These are phyloP conservation scores for Candida schatavii DNA, from an alignment of 805 yeast species.

Conservation along the genomic window DNA sequence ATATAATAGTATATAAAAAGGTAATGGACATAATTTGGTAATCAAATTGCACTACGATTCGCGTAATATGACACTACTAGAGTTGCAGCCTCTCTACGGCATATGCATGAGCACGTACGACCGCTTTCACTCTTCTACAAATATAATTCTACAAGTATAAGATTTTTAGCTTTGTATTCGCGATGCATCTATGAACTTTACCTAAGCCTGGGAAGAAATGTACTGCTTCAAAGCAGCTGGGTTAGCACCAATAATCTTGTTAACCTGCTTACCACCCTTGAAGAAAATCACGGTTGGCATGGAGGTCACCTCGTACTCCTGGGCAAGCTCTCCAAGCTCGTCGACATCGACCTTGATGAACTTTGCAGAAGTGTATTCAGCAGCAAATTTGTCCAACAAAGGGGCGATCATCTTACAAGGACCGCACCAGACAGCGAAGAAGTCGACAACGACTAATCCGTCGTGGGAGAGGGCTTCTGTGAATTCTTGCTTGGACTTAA, in stretches of 20 bases:
- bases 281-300: conserved; percentile 70
- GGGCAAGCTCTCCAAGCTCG: conserved; percentile 72
- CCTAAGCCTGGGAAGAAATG: conserved; percentile 50
- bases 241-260: conserved; percentile 86
- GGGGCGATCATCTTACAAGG: conserved; percentile 99
- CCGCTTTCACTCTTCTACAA: too few species aligned
- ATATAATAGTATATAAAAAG: neutral
- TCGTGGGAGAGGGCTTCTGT: conserved; percentile 56
- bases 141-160: too few species aligned
- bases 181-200: too few species aligned
- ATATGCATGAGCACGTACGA: too few species aligned
- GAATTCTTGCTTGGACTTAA: conserved; percentile 53
- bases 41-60: too few species aligned
- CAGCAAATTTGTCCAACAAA: conserved; percentile 75
- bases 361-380: conserved; percentile 61
- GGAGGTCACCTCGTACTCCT: conserved; percentile 53
- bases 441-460: conserved; percentile 88
- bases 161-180: too few species aligned
- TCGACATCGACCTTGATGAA: conserved; percentile 94
- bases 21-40: neutral
- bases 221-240: conserved; percentile 77
- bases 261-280: conserved; percentile 78
- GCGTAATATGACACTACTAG: too few species aligned
- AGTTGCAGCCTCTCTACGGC: too few species aligned
- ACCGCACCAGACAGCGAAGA: conserved; percentile 98